phyloP scores from a whole-genome alignment of 2,329 filamentous ascomycete species.

The Sporothrix dimorphospora region DNA sequence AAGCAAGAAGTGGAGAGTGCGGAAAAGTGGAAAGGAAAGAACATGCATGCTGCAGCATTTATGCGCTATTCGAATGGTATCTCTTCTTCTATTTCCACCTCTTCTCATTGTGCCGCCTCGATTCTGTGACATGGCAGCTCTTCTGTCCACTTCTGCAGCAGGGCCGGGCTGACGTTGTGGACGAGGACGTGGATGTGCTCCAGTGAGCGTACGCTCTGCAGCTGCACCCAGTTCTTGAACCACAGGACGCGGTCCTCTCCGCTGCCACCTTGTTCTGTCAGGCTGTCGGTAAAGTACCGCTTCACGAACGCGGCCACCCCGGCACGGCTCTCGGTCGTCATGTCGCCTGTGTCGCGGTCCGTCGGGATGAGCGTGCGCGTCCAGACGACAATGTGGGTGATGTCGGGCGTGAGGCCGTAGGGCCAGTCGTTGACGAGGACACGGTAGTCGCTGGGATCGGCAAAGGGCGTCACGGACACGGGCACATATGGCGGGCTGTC shows the following conservation, averaged over 20 bases:
- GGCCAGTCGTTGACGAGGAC: conserved; percentile 93
- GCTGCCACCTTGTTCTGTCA: conserved; percentile 43
- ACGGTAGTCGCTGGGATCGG: conserved; percentile 61
- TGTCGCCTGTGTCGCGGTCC: conserved; percentile 69
- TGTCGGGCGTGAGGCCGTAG: conserved; percentile 69
- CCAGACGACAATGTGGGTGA: conserved; percentile 90
- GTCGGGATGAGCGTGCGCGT: conserved; percentile 79
- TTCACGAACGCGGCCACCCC: conserved; percentile 71
- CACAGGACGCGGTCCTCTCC: conserved; percentile 66
- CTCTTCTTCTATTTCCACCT: neutral
- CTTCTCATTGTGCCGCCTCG: neutral
- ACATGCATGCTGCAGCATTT: neutral
- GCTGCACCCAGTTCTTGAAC: conserved; percentile 92
- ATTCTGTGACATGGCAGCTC: conserved; percentile 45
- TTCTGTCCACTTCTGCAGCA: conserved; percentile 58
- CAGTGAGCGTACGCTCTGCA: conserved; percentile 85
- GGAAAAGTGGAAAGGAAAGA: neutral
- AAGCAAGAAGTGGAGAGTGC: neutral
- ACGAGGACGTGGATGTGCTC: conserved; percentile 87
- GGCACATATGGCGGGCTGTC: conserved; percentile 56
- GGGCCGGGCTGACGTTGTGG: conserved; percentile 54
- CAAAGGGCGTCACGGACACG: conserved; percentile 55
- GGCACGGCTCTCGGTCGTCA: conserved; percentile 67
- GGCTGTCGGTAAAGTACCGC: conserved; percentile 65
- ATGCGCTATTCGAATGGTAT: neutral